phyloP scores from a whole-genome alignment of 176 grass and related monocot species.

The Poa pratensis region DNA sequence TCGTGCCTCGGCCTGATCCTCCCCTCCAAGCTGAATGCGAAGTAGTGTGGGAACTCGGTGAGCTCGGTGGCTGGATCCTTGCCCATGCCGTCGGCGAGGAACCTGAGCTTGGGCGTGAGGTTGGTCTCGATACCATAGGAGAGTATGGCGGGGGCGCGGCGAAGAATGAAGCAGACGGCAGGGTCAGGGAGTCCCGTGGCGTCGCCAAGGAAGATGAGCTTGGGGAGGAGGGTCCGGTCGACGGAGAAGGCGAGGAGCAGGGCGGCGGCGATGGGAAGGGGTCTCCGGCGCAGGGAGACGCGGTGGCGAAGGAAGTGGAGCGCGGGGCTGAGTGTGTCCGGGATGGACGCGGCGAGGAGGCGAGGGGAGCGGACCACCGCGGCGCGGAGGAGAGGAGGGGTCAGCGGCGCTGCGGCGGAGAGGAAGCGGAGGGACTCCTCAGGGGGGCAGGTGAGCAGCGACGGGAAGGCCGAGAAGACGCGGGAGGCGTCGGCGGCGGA shows the following conservation, averaged over 20 bases:
- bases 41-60: constrained; percentile 76
- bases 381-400: constrained; percentile 44
- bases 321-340: constrained; percentile 56
- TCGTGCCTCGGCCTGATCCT: constrained; percentile 64
- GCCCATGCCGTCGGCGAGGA: constrained; percentile 53
- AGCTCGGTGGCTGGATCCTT: constrained; percentile 53
- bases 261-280: constrained; percentile 53
- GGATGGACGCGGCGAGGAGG: constrained; percentile 61
- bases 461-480: constrained; percentile 54
- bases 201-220: constrained; percentile 56
- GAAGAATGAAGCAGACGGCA: constrained; percentile 53
- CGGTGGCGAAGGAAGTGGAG: constrained; percentile 59
- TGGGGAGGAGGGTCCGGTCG: constrained; percentile 73
- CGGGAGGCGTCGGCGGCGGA: constrained; percentile 52
- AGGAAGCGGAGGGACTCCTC: constrained; percentile 54
- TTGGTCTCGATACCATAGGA: constrained; percentile 75
- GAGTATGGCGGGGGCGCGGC: constrained; percentile 66
- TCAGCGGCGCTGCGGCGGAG: constrained; percentile 49
- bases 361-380: constrained; percentile 60
- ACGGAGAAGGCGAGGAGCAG: constrained; percentile 69
- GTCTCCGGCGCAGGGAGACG: constrained; percentile 41
- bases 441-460: constrained; percentile 58
- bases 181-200: constrained; percentile 41
- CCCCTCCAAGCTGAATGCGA: constrained; percentile 78
- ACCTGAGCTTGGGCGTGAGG: constrained; percentile 64